Evolutionary conservation across 2,329 filamentous ascomycete genomes (phyloP).

Genomic region (Venturia nashicola): DNA sequence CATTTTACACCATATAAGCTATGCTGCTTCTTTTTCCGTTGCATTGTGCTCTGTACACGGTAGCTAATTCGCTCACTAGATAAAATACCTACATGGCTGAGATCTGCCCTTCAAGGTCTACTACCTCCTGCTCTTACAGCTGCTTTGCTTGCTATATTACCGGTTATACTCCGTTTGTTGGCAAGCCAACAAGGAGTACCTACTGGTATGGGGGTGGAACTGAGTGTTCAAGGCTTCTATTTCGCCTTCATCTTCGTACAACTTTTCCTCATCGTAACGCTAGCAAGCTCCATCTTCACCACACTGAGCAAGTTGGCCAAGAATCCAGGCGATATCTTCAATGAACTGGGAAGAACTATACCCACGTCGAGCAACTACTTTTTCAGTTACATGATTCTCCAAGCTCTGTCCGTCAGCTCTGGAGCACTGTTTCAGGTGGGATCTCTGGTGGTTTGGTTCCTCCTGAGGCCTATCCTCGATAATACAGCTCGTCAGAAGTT

Average conservation of each 20-base stretch:
- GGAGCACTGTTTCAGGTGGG: slow-evolving; percentile 76
- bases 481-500: slow-evolving; percentile 64
- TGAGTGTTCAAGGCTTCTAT: slow-evolving; percentile 85
- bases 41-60: not conserved
- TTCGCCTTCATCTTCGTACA: slow-evolving; percentile 93
- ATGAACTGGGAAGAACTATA: slow-evolving; percentile 63
- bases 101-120: slow-evolving; percentile 70
- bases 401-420: slow-evolving; percentile 81
- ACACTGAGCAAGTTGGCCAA: slow-evolving; percentile 47
- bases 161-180: slow-evolving; percentile 63
- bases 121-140: slow-evolving; percentile 67
- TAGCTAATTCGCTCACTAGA: slow-evolving; percentile 51
- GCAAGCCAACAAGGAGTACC: slow-evolving; percentile 66
- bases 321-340: slow-evolving; percentile 55
- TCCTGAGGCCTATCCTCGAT: slow-evolving; percentile 70
- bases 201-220: slow-evolving; percentile 64
- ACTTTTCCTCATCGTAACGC: slow-evolving; percentile 83
- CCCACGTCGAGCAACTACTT: slow-evolving; percentile 91
- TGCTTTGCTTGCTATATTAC: slow-evolving; percentile 68
- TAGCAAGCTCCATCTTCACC: slow-evolving; percentile 42
- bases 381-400: slow-evolving; percentile 96
- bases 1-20: too few species aligned
- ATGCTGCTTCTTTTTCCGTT: not conserved
- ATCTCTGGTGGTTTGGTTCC: slow-evolving; percentile 68
- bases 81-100: slow-evolving; percentile 45